A percentile compares a stretch with the other conserved stretches of the same genome.
Conservation (phyloP, 768 basidiomycete species). For the Fomitopsis pulvina region DNA sequence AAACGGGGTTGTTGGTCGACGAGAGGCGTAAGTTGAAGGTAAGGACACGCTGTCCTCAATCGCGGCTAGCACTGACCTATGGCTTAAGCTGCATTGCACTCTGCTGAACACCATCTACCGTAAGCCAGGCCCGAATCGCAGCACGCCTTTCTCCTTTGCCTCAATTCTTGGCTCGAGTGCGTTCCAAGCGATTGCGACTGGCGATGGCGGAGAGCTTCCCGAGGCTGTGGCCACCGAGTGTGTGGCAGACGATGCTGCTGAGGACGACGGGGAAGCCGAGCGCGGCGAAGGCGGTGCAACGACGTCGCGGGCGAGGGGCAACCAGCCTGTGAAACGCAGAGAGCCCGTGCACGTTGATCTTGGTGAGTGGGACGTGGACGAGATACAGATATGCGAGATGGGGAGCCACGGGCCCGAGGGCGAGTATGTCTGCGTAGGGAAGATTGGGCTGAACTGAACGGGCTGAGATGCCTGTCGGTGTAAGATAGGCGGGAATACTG, state of each 20-base stretch:
- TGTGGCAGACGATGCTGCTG: background rate
- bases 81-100: constrained; percentile 35
- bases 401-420: constrained; percentile 58
- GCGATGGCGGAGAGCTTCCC: background rate
- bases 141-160: constrained; percentile 37
- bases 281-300: no score
- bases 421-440: constrained; percentile 43
- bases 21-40: constrained; percentile 30
- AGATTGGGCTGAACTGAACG: constrained; percentile 2
- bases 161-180: constrained; percentile 27
- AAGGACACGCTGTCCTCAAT: background rate
- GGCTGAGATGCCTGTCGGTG: background rate
- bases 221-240: background rate
- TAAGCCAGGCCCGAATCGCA: constrained; percentile 19
- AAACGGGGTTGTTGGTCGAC: constrained; percentile 27
- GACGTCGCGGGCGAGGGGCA: background rate
- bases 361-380: constrained; percentile 46
- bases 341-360: constrained; percentile 35
- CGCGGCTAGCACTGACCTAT: no score
- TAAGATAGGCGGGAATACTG: no score
- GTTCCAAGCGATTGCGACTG: constrained; percentile 11
- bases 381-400: constrained; percentile 66
- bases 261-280: background rate
- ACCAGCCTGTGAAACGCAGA: no score
- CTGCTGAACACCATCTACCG: constrained; percentile 31